A percentile compares a stretch with the other conserved stretches of the same genome.
Evolutionary conservation across 2,329 filamentous ascomycete species (phyloP).

Genomic region (Chrysosphaeria jannelii): DNA sequence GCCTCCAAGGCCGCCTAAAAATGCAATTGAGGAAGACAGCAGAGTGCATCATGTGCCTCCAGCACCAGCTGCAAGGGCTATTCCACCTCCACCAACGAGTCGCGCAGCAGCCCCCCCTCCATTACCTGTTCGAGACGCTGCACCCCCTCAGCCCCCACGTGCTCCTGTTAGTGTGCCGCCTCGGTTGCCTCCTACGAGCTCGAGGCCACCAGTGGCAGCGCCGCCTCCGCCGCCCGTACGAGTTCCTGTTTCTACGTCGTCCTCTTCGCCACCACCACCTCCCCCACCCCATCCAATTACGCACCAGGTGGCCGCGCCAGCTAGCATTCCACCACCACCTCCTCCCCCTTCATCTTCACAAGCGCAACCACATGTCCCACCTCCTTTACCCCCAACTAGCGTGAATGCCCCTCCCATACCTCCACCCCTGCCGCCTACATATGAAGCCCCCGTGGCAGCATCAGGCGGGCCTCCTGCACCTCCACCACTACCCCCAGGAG

Average conservation of each 20-base stretch:
- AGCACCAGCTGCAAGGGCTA: slow-evolving; percentile 14
- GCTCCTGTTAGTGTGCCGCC: slow-evolving; percentile 9
- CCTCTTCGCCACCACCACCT: slow-evolving; percentile 11
- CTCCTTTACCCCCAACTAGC: slow-evolving; percentile 19
- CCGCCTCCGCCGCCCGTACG: too few species aligned
- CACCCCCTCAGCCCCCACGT: slow-evolving; percentile 13
- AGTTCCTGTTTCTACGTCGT: too few species aligned
- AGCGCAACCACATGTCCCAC: too few species aligned
- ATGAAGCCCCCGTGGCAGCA: slow-evolving; percentile 7
- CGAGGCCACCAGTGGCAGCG: too few species aligned
- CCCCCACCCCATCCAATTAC: background rate
- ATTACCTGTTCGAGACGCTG: slow-evolving; percentile 1
- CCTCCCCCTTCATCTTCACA: too few species aligned
- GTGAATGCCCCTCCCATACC: slow-evolving; percentile 22
- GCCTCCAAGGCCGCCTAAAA: too few species aligned
- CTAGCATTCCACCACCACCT: background rate
- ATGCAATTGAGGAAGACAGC: too few species aligned
- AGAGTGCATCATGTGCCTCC: too few species aligned
- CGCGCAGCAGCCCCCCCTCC: background rate
- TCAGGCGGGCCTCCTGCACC: slow-evolving; percentile 10
- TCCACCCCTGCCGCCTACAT: slow-evolving; percentile 10
- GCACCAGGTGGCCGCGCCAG: too few species aligned
- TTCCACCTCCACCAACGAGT: slow-evolving; percentile 12
- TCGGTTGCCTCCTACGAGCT: too few species aligned
- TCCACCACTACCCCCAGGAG: slow-evolving; percentile 10